These are phyloP conservation scores for Diaporthe batatas DNA, from an alignment of 2,329 filamentous ascomycete genomes.

Conservation along the genomic window DNA sequence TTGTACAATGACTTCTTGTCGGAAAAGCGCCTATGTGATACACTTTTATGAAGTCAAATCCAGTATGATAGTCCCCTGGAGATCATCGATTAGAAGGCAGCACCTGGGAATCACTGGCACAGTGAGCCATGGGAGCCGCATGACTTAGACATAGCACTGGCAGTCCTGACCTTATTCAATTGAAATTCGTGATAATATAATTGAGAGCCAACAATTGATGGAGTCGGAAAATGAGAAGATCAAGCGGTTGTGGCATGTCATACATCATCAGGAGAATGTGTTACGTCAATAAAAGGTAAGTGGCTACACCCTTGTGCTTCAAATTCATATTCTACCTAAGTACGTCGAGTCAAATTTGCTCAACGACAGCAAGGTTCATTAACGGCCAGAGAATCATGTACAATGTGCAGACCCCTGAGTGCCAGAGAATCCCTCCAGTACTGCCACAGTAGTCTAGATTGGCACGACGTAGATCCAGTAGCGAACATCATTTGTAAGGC, in stretches of 20 bases:
- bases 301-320: background rate
- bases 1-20: no score
- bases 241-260: background rate
- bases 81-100: no score
- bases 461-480: conserved; percentile 27
- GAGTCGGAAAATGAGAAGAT: background rate
- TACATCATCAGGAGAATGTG: background rate
- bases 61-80: no score
- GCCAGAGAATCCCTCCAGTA: background rate
- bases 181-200: no score
- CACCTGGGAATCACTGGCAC: no score
- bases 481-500: conserved; percentile 9
- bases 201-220: no score
- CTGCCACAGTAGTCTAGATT: background rate
- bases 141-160: no score
- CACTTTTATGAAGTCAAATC: no score
- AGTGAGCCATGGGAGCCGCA: no score
- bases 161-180: no score
- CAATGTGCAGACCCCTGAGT: background rate
- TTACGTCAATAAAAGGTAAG: background rate
- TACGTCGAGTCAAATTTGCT: no score
- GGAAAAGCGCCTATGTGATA: no score
- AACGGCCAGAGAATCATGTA: background rate
- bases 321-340: background rate
- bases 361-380: background rate